phyloP scores from a whole-genome alignment of 805 yeast species.

The Ogataea neopini region DNA sequence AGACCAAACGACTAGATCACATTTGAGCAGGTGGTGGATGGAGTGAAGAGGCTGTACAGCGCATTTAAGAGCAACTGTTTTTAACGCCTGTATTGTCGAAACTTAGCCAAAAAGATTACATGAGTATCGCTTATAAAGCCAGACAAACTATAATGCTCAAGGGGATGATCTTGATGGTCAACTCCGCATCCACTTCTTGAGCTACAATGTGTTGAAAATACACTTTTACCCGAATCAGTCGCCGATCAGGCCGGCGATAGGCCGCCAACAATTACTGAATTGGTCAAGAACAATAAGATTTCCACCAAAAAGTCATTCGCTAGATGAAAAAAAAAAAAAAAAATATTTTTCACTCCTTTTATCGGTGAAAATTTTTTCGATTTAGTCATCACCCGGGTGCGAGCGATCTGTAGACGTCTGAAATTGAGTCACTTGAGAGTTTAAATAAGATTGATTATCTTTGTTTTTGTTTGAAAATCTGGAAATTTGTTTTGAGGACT shows the following conservation, averaged over 20 bases:
- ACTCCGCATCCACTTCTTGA: too few species aligned
- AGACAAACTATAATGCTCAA: too few species aligned
- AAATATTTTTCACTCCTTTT: constrained; percentile 5
- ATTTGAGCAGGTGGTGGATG: not conserved
- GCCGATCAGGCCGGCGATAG: constrained; percentile 1
- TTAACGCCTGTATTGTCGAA: too few species aligned
- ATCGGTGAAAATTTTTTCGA: constrained; percentile 22
- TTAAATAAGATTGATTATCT: constrained; percentile 1
- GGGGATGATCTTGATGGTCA: too few species aligned
- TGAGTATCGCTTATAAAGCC: too few species aligned
- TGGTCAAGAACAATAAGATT: constrained; percentile 2
- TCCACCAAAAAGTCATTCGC: constrained; percentile 1
- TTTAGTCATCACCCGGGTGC: not conserved
- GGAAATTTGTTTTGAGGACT: not conserved
- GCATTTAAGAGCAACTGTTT: not conserved
- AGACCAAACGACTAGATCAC: constrained; percentile 38
- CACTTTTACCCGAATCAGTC: not conserved
- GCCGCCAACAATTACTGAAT: not conserved
- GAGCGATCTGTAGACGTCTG: constrained; percentile 4
- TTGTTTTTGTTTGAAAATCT: not conserved
- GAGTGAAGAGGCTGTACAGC: too few species aligned
- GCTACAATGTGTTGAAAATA: not conserved
- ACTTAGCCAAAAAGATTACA: too few species aligned
- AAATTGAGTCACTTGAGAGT: constrained; percentile 2
- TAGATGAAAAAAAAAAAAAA: constrained; percentile 4